Evolutionary conservation across 495 filamentous ascomycete genomes (phyloP).

Genomic region (Penicillium dipodomyicola): DNA sequence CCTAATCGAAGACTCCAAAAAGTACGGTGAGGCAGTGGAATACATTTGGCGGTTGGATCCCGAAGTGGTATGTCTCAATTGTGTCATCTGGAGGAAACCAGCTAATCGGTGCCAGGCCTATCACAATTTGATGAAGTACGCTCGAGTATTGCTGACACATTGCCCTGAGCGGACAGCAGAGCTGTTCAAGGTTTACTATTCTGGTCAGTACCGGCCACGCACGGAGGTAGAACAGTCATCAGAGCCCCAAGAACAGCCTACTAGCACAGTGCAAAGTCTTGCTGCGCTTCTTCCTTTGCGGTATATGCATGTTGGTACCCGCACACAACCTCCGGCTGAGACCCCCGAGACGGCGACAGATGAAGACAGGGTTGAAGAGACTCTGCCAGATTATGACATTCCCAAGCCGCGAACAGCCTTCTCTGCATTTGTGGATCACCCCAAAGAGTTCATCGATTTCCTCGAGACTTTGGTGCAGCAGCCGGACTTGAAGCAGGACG

Average conservation of each 20-base stretch:
- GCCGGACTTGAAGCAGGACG: conserved; percentile 61
- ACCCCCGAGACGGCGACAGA: conserved; percentile 27
- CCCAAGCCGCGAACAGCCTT: conserved; percentile 90
- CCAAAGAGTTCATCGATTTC: conserved; percentile 85
- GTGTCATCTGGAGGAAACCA: neutral
- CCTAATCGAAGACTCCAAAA: conserved; percentile 88
- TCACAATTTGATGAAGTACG: conserved; percentile 90
- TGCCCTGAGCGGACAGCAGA: conserved; percentile 76
- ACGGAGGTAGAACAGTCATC: conserved; percentile 56
- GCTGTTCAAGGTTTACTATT: conserved; percentile 91
- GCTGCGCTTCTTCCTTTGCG: conserved; percentile 79
- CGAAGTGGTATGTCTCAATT: conserved; percentile 57
- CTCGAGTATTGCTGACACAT: conserved; percentile 81
- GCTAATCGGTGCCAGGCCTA: conserved; percentile 59
- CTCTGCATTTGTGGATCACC: conserved; percentile 93
- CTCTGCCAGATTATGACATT: conserved; percentile 37
- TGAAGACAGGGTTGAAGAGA: conserved; percentile 27
- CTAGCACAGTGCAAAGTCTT: conserved; percentile 76
- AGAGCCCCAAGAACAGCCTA: conserved; percentile 54
- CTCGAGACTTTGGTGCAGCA: conserved; percentile 78
- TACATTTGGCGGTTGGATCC: conserved; percentile 89
- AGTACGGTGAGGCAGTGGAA: conserved; percentile 80
- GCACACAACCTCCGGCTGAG: conserved; percentile 43
- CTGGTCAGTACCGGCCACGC: conserved; percentile 73
- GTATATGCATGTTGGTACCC: conserved; percentile 67